A percentile compares a stretch with the other conserved stretches of the same genome.
phyloP scores from a whole-genome alignment of 768 basidiomycete species.

The Epithele typhae region DNA sequence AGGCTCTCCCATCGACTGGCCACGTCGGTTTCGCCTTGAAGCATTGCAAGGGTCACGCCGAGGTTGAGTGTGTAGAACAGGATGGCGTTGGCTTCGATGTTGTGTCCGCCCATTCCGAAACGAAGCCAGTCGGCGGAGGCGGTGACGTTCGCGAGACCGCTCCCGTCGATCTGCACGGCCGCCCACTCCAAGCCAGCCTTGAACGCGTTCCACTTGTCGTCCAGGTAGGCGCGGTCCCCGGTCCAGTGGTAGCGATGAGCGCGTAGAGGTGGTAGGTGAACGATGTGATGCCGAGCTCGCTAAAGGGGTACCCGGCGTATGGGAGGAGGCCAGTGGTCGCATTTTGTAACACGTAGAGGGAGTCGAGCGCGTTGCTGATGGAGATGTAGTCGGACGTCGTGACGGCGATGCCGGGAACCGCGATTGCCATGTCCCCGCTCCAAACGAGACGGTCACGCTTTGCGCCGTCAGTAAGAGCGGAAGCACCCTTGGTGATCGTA shows the following conservation, averaged over 20 bases:
- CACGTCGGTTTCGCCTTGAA: constrained; percentile 1
- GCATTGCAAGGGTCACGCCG: constrained; percentile 5
- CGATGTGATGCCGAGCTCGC: constrained; percentile 5
- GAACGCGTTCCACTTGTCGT: constrained; percentile 9
- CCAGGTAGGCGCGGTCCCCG: constrained; percentile 12
- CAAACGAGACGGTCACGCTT: constrained; percentile 15
- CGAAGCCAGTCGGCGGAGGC: constrained; percentile 13
- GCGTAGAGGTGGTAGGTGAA: constrained; percentile 17
- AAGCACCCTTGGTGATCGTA: constrained; percentile 13
- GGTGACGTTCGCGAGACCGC: constrained; percentile 12
- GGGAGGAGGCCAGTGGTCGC: constrained; percentile 6
- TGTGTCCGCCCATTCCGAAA: constrained; percentile 16
- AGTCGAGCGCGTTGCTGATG: constrained; percentile 11
- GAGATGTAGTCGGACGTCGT: constrained; percentile 13
- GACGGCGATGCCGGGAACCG: constrained; percentile 13
- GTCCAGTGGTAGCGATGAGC: constrained; percentile 15
- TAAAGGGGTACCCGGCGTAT: constrained; percentile 13
- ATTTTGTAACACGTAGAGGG: constrained; percentile 9
- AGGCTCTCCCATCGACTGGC: constrained; percentile 1
- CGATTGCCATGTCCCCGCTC: constrained; percentile 16
- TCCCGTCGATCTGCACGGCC: constrained; percentile 8
- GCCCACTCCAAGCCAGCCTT: constrained; percentile 13
- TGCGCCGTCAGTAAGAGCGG: constrained; percentile 12
- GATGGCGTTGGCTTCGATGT: constrained; percentile 16
- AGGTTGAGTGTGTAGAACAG: constrained; percentile 13